Evolutionary conservation across 805 yeast genomes (phyloP).

Genomic region (Saturnispora mendoncae): DNA sequence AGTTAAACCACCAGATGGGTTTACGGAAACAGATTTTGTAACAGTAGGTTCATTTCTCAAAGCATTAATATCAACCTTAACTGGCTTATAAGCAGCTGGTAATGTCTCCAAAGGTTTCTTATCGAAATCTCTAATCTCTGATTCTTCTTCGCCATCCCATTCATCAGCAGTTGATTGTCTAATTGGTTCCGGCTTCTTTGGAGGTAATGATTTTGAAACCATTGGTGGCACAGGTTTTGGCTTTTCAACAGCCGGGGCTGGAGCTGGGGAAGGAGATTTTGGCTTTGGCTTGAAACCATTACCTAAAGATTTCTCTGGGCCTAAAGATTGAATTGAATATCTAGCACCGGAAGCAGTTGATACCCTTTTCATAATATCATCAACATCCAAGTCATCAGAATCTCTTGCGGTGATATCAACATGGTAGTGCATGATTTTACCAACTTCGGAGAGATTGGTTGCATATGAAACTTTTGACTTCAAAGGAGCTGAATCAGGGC

Average conservation of each 20-base stretch:
- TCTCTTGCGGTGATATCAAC: constrained; percentile 97
- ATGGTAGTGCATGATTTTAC: constrained; percentile 76
- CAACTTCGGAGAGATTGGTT: constrained; percentile 65
- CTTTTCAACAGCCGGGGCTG: constrained; percentile 15
- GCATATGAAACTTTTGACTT: constrained; percentile 71
- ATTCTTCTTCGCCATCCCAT: constrained; percentile 63
- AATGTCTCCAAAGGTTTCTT: constrained; percentile 42
- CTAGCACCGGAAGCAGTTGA: constrained; percentile 95
- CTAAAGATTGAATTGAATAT: constrained; percentile 53
- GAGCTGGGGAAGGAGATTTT: constrained; percentile 26
- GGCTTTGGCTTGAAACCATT: constrained; percentile 25
- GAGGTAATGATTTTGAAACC: constrained; percentile 14
- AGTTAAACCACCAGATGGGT: constrained; percentile 39
- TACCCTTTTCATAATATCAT: constrained; percentile 64
- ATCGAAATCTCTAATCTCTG: constrained; percentile 44
- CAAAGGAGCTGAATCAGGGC: constrained; percentile 90
- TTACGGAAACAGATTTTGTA: constrained; percentile 41
- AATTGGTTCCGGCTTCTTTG: constrained; percentile 11
- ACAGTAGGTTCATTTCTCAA: constrained; percentile 39
- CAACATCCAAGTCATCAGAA: constrained; percentile 75
- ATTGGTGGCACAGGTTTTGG: constrained; percentile 17
- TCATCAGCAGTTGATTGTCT: constrained; percentile 34
- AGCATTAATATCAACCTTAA: constrained; percentile 50
- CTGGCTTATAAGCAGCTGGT: constrained; percentile 58
- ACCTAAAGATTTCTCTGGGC: constrained; percentile 16